Evolutionary conservation across 768 basidiomycete genomes (phyloP).

Genomic region (Aureoboletus auriporus): DNA sequence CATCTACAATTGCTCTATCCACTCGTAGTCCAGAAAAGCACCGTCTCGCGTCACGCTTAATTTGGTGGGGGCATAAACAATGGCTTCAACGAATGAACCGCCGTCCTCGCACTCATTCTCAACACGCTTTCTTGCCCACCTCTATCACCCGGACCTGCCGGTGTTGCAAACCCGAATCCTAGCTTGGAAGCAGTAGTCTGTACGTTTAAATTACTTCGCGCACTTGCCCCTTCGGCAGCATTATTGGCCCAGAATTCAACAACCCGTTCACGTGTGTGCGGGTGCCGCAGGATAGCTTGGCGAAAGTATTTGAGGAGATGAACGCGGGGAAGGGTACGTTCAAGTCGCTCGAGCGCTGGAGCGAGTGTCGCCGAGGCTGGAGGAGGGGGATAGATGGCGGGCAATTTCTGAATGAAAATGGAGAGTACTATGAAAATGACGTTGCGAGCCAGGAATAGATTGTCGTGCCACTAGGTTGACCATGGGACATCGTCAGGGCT

Average conservation of each 20-base stretch:
- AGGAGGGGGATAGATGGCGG: conserved; percentile 30
- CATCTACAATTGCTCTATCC: background rate
- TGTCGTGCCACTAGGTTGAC: conserved; percentile 64
- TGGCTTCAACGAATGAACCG: conserved; percentile 23
- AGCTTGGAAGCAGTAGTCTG: conserved; percentile 42
- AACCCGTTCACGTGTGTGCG: conserved; percentile 43
- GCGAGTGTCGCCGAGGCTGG: conserved; percentile 27
- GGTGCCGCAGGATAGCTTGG: conserved; percentile 54
- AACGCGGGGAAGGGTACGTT: conserved; percentile 41
- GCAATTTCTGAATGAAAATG: conserved; percentile 40
- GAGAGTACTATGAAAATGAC: conserved; percentile 57
- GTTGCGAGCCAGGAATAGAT: conserved; percentile 49
- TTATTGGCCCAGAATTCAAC: conserved; percentile 56
- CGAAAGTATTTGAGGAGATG: conserved; percentile 54
- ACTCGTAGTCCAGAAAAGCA: no score
- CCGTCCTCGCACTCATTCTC: conserved; percentile 24
- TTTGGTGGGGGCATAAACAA: conserved; percentile 21
- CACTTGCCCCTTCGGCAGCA: conserved; percentile 47
- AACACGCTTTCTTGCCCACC: conserved; percentile 20
- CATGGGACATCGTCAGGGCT: background rate
- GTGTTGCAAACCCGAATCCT: conserved; percentile 36
- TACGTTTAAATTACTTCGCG: conserved; percentile 46
- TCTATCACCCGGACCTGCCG: conserved; percentile 3
- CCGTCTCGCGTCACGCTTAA: background rate
- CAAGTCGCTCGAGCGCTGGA: conserved; percentile 26